phyloP scores from a whole-genome alignment of 768 basidiomycete species.

The Xerocomus spinulosus region DNA sequence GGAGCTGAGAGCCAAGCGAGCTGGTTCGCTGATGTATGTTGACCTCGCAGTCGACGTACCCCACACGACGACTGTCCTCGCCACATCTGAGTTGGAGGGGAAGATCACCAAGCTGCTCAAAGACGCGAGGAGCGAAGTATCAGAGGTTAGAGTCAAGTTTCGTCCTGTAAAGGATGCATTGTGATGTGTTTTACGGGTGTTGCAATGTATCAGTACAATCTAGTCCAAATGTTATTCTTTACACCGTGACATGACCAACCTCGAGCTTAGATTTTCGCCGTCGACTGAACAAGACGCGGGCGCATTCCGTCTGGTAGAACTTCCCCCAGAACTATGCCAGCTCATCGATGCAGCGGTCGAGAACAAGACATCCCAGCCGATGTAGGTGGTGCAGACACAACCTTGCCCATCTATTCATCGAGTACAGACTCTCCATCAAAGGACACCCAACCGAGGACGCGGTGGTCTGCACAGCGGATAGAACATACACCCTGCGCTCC shows the following conservation, averaged over 20 bases:
- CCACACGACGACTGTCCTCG: slow-evolving; percentile 48
- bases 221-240: not conserved
- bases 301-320: slow-evolving; percentile 66
- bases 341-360: slow-evolving; percentile 52
- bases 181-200: not conserved
- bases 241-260: slow-evolving; percentile 18
- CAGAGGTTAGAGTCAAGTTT: slow-evolving; percentile 70
- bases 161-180: slow-evolving; percentile 34
- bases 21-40: slow-evolving; percentile 78
- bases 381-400: slow-evolving; percentile 8
- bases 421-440: slow-evolving; percentile 66
- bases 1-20: slow-evolving; percentile 66
- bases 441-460: slow-evolving; percentile 81
- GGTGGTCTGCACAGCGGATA: slow-evolving; percentile 77
- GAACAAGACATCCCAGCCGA: slow-evolving; percentile 29
- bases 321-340: slow-evolving; percentile 63
- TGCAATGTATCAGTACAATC: not conserved
- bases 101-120: slow-evolving; percentile 54
- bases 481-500: slow-evolving; percentile 80
- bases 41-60: slow-evolving; percentile 78
- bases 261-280: slow-evolving; percentile 50
- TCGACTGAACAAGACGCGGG: slow-evolving; percentile 44
- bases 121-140: slow-evolving; percentile 56
- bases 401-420: not conserved
- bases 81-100: slow-evolving; percentile 57